A percentile compares a stretch with the other conserved stretches of the same genome.
Evolutionary conservation across 257 asterid species (phyloP).

Genomic region (Forsythia suspensa): DNA sequence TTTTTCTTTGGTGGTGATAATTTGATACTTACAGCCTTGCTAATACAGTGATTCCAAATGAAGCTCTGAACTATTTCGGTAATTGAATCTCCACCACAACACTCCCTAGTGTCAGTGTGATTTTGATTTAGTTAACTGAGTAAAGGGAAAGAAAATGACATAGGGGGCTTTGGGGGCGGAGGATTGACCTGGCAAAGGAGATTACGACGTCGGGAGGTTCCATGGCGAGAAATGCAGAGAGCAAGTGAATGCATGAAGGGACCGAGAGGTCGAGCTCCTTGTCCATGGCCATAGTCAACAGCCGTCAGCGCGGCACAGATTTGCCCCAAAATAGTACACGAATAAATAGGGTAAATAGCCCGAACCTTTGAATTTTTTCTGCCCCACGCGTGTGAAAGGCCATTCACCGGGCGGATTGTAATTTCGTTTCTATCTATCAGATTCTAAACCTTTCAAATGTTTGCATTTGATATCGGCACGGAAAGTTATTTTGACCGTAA

Average conservation of each 20-base stretch:
- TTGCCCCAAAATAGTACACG: no score
- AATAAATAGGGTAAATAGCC: no score
- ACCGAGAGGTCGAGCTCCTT: constrained; percentile 32
- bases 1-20: not conserved
- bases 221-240: constrained; percentile 72
- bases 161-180: not conserved
- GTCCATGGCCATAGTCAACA: constrained; percentile 38
- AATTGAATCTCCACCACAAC: constrained; percentile 69
- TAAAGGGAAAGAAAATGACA: not conserved
- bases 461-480: no score
- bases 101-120: constrained; percentile 40
- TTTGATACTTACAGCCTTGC: constrained; percentile 45
- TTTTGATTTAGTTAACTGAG: not conserved
- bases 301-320: no score
- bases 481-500: no score
- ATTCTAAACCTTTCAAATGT: no score
- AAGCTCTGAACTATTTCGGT: constrained; percentile 63
- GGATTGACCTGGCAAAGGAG: constrained; percentile 68
- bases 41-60: constrained; percentile 71
- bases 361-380: no score
- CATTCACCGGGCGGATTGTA: no score
- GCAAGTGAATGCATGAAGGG: constrained; percentile 41
- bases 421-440: no score
- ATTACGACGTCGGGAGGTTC: constrained; percentile 68
- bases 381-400: no score